phyloP scores from a whole-genome alignment of 176 grass and related monocot genomes.

The Zoysia pacifica region DNA sequence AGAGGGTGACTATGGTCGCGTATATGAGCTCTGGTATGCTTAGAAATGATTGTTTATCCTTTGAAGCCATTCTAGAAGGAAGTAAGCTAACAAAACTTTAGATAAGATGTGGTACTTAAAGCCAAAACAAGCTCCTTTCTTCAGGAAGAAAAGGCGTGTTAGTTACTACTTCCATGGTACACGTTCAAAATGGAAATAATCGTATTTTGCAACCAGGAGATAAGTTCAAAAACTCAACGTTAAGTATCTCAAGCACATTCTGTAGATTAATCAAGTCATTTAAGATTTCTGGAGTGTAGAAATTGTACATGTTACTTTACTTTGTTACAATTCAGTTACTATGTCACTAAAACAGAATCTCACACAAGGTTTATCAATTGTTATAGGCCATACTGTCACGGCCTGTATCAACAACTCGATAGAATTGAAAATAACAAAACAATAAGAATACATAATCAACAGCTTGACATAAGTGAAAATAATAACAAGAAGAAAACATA shows the following conservation, averaged over 20 bases:
- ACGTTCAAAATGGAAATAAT: constrained; percentile 4
- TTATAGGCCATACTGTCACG: constrained; percentile 17
- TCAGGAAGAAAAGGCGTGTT: too few relatives aligned
- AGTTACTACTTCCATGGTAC: constrained; percentile 23
- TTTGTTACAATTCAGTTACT: constrained; percentile 1
- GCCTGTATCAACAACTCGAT: constrained; percentile 17
- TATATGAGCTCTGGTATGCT: constrained; percentile 16
- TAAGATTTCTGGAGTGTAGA: constrained; percentile 12
- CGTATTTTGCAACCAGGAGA: constrained; percentile 25
- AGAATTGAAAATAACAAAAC: neutral
- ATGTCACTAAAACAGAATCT: constrained; percentile 3
- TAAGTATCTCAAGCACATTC: constrained; percentile 25
- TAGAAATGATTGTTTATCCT: constrained; percentile 25
- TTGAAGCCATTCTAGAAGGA: neutral
- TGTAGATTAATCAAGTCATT: constrained; percentile 18
- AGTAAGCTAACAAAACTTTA: neutral
- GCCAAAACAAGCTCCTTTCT: too few relatives aligned
- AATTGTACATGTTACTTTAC: neutral
- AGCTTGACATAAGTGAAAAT: constrained; percentile 23
- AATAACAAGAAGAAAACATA: constrained; percentile 25
- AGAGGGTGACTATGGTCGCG: constrained; percentile 20
- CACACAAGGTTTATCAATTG: neutral
- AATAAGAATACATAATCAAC: constrained; percentile 23
- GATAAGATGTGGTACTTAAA: neutral
- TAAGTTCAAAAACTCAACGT: constrained; percentile 17